A percentile compares a stretch with the other conserved stretches of the same genome.
Evolutionary conservation across 2,329 filamentous ascomycete genomes (phyloP).

Genomic region (Leptosphaerulina australis): DNA sequence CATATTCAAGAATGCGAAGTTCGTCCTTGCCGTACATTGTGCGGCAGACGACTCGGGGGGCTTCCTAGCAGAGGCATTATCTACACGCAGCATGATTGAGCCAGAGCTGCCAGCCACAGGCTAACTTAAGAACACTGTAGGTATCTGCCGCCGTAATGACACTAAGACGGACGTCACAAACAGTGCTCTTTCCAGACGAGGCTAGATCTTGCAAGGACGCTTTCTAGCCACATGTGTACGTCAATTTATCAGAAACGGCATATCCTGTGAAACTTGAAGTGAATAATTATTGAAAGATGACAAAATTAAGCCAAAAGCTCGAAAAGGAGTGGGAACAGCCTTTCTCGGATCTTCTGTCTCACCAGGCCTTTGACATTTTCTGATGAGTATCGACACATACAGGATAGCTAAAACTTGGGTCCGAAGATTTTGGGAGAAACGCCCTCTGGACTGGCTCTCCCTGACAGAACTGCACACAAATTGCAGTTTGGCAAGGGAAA

Average conservation of each 20-base stretch:
- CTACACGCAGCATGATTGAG: neutral
- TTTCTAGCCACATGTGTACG: slow-evolving; percentile 6
- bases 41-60: slow-evolving; percentile 10
- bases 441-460: no score
- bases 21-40: slow-evolving; percentile 2
- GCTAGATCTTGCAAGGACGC: slow-evolving; percentile 15
- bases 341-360: no score
- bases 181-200: slow-evolving; percentile 11
- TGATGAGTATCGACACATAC: no score
- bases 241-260: slow-evolving; percentile 2
- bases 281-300: no score
- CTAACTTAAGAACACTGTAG: no score
- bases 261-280: no score
- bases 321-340: no score
- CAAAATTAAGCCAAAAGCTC: no score
- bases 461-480: slow-evolving; percentile 8
- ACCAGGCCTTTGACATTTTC: no score
- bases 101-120: no score
- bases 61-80: slow-evolving; percentile 1
- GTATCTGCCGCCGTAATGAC: neutral
- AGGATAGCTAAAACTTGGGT: no score
- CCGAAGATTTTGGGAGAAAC: no score
- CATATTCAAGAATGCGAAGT: neutral
- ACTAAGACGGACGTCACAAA: slow-evolving; percentile 8
- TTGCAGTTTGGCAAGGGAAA: slow-evolving; percentile 7